These are phyloP conservation scores for Leishmania arabica DNA, from an alignment of 208 protist species.

Conservation along the genomic window DNA sequence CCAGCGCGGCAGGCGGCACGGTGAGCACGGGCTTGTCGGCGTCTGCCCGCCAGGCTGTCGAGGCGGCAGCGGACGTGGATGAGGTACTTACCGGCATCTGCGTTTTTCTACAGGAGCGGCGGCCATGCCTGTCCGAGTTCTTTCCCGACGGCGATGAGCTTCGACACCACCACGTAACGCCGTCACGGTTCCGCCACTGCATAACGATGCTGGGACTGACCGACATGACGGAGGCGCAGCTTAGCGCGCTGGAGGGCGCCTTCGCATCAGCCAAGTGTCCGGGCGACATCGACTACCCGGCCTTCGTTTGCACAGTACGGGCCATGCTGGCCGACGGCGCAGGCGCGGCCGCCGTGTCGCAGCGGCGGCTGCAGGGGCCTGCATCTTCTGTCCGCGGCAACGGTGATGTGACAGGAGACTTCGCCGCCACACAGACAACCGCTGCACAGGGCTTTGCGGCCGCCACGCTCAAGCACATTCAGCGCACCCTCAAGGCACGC, in stretches of 20 bases:
- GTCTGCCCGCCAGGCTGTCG: neutral
- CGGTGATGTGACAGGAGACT: neutral
- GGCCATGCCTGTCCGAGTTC: slow-evolving; percentile 69
- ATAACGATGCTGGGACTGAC: slow-evolving; percentile 73
- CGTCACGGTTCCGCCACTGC: slow-evolving; percentile 78
- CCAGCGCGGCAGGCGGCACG: neutral
- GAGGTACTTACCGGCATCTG: slow-evolving; percentile 57
- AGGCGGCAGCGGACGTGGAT: slow-evolving; percentile 38
- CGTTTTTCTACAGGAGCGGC: slow-evolving; percentile 73
- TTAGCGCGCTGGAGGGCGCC: slow-evolving; percentile 52
- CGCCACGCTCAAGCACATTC: slow-evolving; percentile 48
- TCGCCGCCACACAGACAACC: neutral
- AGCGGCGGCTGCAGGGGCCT: slow-evolving; percentile 37
- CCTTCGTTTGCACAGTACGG: slow-evolving; percentile 61
- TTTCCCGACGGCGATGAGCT: slow-evolving; percentile 89
- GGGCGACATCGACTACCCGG: slow-evolving; percentile 68
- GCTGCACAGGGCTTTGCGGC: slow-evolving; percentile 22
- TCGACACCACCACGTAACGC: slow-evolving; percentile 75
- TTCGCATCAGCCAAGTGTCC: slow-evolving; percentile 44
- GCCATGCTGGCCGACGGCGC: slow-evolving; percentile 52
- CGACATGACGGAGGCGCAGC: slow-evolving; percentile 51
- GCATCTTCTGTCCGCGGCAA: neutral
- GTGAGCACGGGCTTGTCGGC: neutral
- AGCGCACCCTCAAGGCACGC: slow-evolving; percentile 51
- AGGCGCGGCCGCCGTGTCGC: slow-evolving; percentile 44